A percentile compares a stretch with the other conserved stretches of the same genome.
Conservation (phyloP, 352 stramenopile genomes). For the Aphanomyces astaci region DNA sequence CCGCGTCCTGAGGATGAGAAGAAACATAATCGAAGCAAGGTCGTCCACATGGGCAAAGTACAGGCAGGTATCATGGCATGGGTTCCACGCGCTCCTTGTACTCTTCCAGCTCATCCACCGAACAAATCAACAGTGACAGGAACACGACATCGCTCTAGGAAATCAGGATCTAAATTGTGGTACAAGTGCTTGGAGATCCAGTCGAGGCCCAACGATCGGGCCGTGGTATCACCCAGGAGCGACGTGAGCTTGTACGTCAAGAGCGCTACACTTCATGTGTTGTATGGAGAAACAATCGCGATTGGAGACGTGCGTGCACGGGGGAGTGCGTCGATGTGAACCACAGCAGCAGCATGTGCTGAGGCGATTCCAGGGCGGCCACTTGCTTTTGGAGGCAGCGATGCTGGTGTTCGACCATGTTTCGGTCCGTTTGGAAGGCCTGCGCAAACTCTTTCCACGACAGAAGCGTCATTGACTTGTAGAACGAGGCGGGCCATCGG, state of each 20-base stretch:
- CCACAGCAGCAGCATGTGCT: background rate
- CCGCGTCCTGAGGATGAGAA: no score
- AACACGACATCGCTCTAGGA: background rate
- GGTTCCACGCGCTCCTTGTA: constrained; percentile 20
- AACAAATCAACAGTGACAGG: background rate
- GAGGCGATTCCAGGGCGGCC: background rate
- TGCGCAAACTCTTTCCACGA: background rate
- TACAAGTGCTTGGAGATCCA: constrained; percentile 22
- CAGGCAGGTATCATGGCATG: background rate
- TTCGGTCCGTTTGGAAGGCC: background rate
- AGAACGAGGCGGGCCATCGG: no score
- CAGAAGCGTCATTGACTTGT: background rate
- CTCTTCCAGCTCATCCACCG: constrained; percentile 1
- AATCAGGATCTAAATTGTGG: constrained; percentile 5
- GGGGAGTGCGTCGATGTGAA: background rate
- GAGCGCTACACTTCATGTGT: background rate
- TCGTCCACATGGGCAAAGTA: background rate
- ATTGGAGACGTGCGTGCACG: background rate
- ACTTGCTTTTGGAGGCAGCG: background rate
- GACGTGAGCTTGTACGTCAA: constrained; percentile 10
- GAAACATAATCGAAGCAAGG: background rate
- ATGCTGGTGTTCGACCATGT: background rate
- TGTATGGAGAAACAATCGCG: no score
- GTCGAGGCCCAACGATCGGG: constrained; percentile 5
- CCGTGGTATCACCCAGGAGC: background rate